These are phyloP conservation scores for Tetradesmus lagerheimii DNA, from an alignment of 139 green algal genomes.

Conservation along the genomic window DNA sequence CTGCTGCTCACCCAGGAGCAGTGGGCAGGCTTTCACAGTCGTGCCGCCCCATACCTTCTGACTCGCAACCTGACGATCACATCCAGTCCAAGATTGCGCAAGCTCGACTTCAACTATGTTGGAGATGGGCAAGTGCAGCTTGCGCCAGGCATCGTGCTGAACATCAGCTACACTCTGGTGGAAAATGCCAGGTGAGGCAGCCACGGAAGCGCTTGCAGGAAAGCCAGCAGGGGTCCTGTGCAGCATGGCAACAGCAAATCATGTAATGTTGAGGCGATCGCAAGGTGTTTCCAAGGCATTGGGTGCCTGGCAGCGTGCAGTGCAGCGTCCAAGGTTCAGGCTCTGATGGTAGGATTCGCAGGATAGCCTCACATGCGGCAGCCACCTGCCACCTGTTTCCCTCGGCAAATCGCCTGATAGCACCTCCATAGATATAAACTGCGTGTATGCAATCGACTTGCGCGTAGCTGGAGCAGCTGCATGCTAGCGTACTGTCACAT, in stretches of 20 bases:
- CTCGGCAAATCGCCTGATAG: no score
- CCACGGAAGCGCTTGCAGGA: background rate
- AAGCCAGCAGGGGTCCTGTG: background rate
- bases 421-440: no score
- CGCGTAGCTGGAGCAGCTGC: background rate
- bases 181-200: slow-evolving; percentile 17
- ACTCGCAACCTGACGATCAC: slow-evolving; percentile 6
- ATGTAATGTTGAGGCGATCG: background rate
- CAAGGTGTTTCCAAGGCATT: background rate
- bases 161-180: background rate
- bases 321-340: background rate
- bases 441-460: no score
- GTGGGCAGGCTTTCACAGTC: slow-evolving; percentile 9
- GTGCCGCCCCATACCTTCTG: background rate
- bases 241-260: background rate
- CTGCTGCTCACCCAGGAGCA: background rate
- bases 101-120: background rate
- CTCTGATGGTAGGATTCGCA: background rate
- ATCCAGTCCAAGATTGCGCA: background rate
- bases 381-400: background rate
- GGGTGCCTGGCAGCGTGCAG: background rate
- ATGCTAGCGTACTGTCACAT: background rate
- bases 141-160: background rate
- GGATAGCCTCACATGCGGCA: background rate
- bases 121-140: background rate